Evolutionary conservation across 2,329 filamentous ascomycete species (phyloP).

Genomic region (Nigrospora osmanthi): DNA sequence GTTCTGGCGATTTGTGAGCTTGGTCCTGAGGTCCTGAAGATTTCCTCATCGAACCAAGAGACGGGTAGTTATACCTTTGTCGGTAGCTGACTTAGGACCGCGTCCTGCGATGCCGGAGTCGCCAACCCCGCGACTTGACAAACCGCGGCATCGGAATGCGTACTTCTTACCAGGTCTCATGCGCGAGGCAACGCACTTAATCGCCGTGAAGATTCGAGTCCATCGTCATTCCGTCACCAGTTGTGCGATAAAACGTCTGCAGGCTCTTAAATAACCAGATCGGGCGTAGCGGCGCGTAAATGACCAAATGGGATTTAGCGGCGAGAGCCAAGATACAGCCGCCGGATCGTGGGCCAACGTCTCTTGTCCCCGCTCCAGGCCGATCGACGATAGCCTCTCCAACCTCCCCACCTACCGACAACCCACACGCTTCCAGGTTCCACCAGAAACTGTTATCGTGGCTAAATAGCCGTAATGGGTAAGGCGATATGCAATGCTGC

Average conservation of each 20-base stretch:
- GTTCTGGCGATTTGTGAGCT: neutral
- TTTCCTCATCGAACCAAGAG: too few species aligned
- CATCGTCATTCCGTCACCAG: neutral
- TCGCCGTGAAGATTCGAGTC: neutral
- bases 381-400: neutral
- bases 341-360: too few species aligned
- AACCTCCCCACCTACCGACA: neutral
- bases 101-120: too few species aligned
- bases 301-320: neutral
- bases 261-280: conserved; percentile 1
- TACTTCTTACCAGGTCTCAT: too few species aligned
- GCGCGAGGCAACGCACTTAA: too few species aligned
- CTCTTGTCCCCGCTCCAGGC: too few species aligned
- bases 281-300: neutral
- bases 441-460: neutral
- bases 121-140: too few species aligned
- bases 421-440: neutral
- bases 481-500: neutral
- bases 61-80: neutral
- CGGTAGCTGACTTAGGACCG: too few species aligned
- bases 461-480: neutral
- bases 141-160: too few species aligned
- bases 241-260: neutral
- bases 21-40: neutral
- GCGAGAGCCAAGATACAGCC: neutral